phyloP scores from a whole-genome alignment of 495 filamentous ascomycete species.

The Cenococcum geophilum region DNA sequence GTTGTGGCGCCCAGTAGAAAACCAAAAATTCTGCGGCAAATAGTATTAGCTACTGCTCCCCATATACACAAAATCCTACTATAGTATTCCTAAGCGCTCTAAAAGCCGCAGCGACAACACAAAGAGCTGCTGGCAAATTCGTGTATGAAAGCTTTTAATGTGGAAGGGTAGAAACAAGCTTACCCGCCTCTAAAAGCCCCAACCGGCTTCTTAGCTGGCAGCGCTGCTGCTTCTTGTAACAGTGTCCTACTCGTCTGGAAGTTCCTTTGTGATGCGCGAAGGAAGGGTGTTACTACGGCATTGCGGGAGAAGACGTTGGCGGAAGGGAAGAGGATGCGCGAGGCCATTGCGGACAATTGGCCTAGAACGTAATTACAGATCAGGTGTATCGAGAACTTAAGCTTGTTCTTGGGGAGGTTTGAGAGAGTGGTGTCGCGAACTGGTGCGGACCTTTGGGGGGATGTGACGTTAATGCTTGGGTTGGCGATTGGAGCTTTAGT shows the following conservation, averaged over 20 bases:
- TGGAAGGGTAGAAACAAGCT: constrained; percentile 35
- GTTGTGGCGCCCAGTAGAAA: constrained; percentile 83
- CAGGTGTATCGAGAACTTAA: no score
- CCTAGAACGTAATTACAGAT: background rate
- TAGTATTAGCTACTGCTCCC: background rate
- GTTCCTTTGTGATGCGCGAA: constrained; percentile 4
- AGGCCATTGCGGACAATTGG: constrained; percentile 39
- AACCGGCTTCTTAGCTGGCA: constrained; percentile 73
- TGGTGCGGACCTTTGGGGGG: background rate
- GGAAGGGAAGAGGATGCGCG: constrained; percentile 42
- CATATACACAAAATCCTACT: no score
- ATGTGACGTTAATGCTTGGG: background rate
- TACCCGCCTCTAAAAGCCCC: constrained; percentile 92
- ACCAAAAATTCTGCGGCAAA: constrained; percentile 65
- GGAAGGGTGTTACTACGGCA: background rate
- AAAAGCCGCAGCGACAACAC: no score
- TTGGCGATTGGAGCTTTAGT: background rate
- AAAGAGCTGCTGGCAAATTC: no score
- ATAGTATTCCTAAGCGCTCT: no score
- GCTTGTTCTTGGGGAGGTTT: no score
- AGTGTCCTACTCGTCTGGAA: constrained; percentile 23
- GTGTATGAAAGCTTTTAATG: background rate
- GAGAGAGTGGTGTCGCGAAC: background rate
- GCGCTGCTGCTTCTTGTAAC: constrained; percentile 25
- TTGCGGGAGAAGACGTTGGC: constrained; percentile 16